Evolutionary conservation across 2,329 filamentous ascomycete species (phyloP).

Genomic region (Fusarium ambrosium): DNA sequence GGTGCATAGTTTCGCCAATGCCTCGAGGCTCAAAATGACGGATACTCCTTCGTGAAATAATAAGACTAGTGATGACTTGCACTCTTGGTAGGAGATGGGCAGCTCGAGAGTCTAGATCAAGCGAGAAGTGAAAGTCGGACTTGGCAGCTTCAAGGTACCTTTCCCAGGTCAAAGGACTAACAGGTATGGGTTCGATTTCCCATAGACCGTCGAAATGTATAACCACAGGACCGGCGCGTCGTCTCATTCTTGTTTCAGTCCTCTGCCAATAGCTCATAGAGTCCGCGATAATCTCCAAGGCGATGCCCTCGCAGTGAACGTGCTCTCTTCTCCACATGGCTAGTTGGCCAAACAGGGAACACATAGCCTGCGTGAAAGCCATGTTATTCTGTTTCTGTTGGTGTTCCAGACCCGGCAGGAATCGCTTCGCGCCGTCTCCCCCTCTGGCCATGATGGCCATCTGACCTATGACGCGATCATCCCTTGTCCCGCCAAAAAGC

Average conservation of each 20-base stretch:
- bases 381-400: background rate
- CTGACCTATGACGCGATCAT: background rate
- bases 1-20: background rate
- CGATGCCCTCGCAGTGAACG: background rate
- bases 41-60: background rate
- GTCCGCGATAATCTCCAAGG: conserved; percentile 5
- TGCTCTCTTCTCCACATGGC: background rate
- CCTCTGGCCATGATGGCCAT: background rate
- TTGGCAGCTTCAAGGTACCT: background rate
- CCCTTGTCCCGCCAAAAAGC: background rate
- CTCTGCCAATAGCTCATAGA: conserved; percentile 14
- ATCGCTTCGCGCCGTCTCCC: background rate
- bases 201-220: background rate
- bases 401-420: background rate
- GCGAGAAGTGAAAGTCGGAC: conserved; percentile 14
- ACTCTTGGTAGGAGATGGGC: background rate
- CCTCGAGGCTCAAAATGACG: background rate
- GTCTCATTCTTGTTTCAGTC: background rate
- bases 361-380: background rate
- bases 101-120: background rate
- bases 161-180: background rate
- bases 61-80: background rate
- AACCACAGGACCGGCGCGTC: background rate
- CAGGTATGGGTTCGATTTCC: background rate
- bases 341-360: background rate